Base-by-base conservation (phyloP, 2,329 filamentous ascomycete genomes). In the Trichoderma pleuroti region DNA sequence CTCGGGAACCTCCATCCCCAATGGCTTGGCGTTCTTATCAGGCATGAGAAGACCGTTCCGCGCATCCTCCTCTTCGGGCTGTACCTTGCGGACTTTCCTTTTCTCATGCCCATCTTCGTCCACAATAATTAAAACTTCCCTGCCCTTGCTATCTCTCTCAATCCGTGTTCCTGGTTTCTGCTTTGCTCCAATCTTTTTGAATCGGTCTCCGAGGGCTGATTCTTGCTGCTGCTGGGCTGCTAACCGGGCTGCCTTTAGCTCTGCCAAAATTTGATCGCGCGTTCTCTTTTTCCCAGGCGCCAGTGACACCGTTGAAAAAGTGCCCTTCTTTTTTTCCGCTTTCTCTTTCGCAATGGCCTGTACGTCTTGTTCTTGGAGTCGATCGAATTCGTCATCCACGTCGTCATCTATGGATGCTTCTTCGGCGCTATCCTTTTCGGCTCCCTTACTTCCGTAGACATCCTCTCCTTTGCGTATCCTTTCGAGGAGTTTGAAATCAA, bases 401-500 rank as follows among this genome's bases (percentile, higher is more conserved):
- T 81, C 79, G 6, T 81, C 77, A 16, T 81, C 76, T 1, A 76
- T 72, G 7, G 42, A n/a, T 8, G 34, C 63, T 3, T 75, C 76
- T 34, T 76, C 62, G 7, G 74, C 73, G 2, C 76, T 78, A 1
- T 78, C 76, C 9, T 81, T 76, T 11, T 80, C 75, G 10, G 36
- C 21, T 26, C 16, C 36, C n/a, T 59, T 59, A 9, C 82, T 80
- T n/a, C 77, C 79, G 74, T 84, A 86, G 1, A 93, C 86, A 79
- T 94, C 83, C 78, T 94, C 92, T 52, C 92, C 92, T 69, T 86
- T 86, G 72, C 87, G 86, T 72, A 92, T 86, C 74, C 90, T 86
- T 79, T 92, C 88, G 32, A 94, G 83, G 14, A 98, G 83, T 79
- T 92, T 92, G 78, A 93, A 92, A 81, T 99, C 96, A 63, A 99